Evolutionary conservation across 176 grass and related monocot species (phyloP).

Genomic region (Hordeum marinum): DNA sequence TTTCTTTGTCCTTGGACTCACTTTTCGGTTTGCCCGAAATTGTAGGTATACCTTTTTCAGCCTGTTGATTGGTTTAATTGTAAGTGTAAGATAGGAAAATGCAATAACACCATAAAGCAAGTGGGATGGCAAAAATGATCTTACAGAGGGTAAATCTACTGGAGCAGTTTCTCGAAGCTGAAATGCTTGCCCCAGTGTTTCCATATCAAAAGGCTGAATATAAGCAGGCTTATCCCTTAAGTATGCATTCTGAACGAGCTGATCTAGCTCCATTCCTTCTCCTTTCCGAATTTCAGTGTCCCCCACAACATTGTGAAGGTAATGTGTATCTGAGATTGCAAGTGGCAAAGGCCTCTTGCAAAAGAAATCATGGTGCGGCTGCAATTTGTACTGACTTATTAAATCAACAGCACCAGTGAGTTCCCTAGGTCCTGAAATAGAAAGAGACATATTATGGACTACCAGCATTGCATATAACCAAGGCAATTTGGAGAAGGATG

Average conservation of each 20-base stretch:
- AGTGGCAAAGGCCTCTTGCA: slow-evolving; percentile 77
- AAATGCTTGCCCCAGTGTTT: slow-evolving; percentile 76
- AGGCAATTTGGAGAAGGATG: background rate
- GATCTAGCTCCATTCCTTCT: slow-evolving; percentile 96
- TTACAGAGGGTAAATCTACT: slow-evolving; percentile 88
- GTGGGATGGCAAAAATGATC: slow-evolving; percentile 26
- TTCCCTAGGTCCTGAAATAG: slow-evolving; percentile 76
- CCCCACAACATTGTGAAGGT: slow-evolving; percentile 85
- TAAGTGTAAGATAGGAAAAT: slow-evolving; percentile 8
- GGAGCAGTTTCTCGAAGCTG: slow-evolving; percentile 81
- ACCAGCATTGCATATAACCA: background rate
- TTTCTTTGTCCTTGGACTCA: slow-evolving; percentile 86
- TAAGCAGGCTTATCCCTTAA: slow-evolving; percentile 61
- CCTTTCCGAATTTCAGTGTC: slow-evolving; percentile 94
- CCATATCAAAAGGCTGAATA: slow-evolving; percentile 76
- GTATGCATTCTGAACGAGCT: slow-evolving; percentile 74
- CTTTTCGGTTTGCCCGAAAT: slow-evolving; percentile 76
- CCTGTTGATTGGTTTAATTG: slow-evolving; percentile 27
- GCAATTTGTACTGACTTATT: slow-evolving; percentile 82
- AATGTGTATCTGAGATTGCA: slow-evolving; percentile 91
- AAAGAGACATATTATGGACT: background rate
- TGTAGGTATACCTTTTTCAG: slow-evolving; percentile 81
- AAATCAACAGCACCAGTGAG: slow-evolving; percentile 89
- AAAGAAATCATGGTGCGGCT: slow-evolving; percentile 87
- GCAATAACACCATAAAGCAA: background rate